Conservation (phyloP, 805 yeast species). For the Nematodospora valgi region DNA sequence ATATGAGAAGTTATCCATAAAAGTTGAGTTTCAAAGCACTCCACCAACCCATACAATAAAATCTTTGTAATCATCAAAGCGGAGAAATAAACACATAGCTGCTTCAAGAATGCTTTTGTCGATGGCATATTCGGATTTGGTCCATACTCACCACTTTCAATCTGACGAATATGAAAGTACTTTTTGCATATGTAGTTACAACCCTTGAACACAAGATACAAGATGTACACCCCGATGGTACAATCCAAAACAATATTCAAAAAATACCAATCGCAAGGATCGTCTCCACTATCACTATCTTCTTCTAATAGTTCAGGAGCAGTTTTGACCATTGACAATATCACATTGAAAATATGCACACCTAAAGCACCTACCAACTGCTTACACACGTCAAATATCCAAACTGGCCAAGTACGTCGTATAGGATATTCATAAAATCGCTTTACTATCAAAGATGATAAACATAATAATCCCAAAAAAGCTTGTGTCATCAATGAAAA, state of each 20-base stretch:
- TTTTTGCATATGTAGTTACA: conserved; percentile 43
- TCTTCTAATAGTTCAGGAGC: conserved; percentile 6
- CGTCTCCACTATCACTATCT: conserved; percentile 16
- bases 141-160: conserved; percentile 63
- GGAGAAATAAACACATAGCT: conserved; percentile 61
- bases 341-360: conserved; percentile 73
- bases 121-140: conserved; percentile 54
- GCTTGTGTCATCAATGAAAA: conserved; percentile 79
- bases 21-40: conserved; percentile 55
- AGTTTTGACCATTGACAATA: conserved; percentile 60
- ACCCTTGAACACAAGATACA: conserved; percentile 49
- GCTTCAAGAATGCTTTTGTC: conserved; percentile 59
- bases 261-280: conserved; percentile 94
- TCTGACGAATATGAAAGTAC: conserved; percentile 37
- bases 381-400: conserved; percentile 88
- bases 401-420: conserved; percentile 80
- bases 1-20: conserved; percentile 61
- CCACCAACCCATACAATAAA: conserved; percentile 56
- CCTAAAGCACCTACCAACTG: conserved; percentile 87
- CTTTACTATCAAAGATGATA: conserved; percentile 70
- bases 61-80: conserved; percentile 67
- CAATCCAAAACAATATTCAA: conserved; percentile 86
- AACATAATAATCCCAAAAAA: conserved; percentile 70
- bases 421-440: conserved; percentile 75
- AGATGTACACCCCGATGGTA: conserved; percentile 86